Conservation (phyloP, 306 rosid genomes). For the Pyrus communis region DNA sequence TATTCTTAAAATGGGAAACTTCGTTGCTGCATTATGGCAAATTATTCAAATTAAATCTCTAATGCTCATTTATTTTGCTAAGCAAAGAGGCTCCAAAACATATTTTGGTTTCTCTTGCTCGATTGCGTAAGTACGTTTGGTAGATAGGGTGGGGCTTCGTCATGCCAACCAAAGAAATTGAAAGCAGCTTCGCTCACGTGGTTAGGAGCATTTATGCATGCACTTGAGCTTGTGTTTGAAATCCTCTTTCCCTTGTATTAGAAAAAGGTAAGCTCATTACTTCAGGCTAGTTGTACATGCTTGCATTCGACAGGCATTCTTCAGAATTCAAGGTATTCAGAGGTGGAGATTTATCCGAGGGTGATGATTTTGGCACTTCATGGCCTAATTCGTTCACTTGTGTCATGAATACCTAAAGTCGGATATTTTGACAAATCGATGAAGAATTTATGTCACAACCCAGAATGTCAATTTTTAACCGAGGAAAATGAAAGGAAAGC, state of each 20-base stretch:
- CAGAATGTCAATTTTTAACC: background rate
- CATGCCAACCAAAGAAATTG: background rate
- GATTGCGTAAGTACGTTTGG: background rate
- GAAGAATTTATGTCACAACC: background rate
- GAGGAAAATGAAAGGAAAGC: background rate
- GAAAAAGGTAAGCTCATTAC: no score
- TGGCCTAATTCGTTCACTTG: background rate
- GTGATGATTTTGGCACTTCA: no score
- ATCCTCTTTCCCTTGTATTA: no score
- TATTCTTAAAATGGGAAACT: slow-evolving; percentile 10
- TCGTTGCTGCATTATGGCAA: background rate
- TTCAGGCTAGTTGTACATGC: no score
- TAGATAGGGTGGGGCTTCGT: background rate
- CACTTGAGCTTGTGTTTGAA: no score
- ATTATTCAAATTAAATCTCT: background rate
- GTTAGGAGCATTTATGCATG: no score
- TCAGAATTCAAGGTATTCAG: no score
- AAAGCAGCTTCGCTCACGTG: background rate
- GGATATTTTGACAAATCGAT: background rate
- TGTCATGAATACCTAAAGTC: background rate
- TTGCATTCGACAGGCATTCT: no score
- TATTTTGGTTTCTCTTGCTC: background rate
- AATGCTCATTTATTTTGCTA: background rate
- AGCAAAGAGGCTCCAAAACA: background rate
- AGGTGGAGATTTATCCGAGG: no score